phyloP scores from a whole-genome alignment of 495 filamentous ascomycete genomes.

The Penicillium crystallinum region DNA sequence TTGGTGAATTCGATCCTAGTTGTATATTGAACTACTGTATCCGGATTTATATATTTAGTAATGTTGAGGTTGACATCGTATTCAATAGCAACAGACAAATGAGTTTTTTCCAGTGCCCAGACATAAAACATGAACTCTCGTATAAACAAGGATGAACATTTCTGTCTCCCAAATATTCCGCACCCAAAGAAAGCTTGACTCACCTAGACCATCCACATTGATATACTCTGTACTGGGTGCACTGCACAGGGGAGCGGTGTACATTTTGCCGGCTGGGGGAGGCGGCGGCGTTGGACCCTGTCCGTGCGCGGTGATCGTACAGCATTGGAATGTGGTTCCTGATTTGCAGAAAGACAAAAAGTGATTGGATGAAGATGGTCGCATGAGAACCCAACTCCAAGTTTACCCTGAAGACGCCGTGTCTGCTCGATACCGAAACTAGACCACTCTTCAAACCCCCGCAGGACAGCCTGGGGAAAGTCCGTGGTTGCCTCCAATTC shows the following conservation, averaged over 20 bases:
- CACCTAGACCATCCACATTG: background rate
- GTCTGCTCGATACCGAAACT: background rate
- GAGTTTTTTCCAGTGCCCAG: too few species aligned
- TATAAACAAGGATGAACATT: background rate
- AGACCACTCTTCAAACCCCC: background rate
- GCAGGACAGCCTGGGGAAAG: background rate
- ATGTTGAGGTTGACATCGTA: background rate
- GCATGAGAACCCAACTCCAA: background rate
- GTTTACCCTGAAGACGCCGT: background rate
- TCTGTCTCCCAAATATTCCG: background rate
- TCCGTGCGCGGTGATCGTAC: background rate
- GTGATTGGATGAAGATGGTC: background rate
- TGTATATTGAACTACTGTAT: background rate
- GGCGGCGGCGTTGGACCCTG: slow-evolving; percentile 6
- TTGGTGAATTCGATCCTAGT: background rate
- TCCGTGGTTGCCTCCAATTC: background rate
- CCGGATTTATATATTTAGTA: background rate
- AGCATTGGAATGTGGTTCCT: slow-evolving; percentile 2
- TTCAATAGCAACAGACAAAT: too few species aligned
- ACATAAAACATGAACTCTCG: too few species aligned
- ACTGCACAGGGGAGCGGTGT: background rate
- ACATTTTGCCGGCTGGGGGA: slow-evolving; percentile 3
- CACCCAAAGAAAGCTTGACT: background rate
- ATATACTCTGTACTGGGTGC: too few species aligned
- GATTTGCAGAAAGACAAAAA: background rate